Evolutionary conservation across 345 rosid genomes (phyloP).

Genomic region (Corymbia maculata): DNA sequence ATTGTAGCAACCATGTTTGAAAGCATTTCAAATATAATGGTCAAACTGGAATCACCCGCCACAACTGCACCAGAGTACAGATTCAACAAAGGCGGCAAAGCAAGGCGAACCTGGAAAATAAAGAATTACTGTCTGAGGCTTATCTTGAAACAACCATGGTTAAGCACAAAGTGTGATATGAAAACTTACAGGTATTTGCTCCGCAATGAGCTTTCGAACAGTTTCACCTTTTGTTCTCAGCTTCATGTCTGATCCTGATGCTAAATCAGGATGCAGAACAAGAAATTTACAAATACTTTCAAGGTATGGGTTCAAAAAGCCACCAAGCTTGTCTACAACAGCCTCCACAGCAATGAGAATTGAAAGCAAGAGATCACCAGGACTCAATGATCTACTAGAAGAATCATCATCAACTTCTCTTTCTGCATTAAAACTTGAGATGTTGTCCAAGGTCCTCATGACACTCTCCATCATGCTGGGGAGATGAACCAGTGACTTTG

Average conservation of each 20-base stretch:
- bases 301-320: constrained; percentile 84
- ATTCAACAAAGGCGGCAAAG: constrained; percentile 65
- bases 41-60: constrained; percentile 68
- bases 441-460: constrained; percentile 20
- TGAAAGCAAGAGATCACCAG: constrained; percentile 44
- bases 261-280: constrained; percentile 56
- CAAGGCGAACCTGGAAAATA: constrained; percentile 67
- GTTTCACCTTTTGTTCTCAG: constrained; percentile 60
- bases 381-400: not conserved
- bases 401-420: constrained; percentile 6
- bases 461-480: constrained; percentile 65
- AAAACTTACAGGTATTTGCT: constrained; percentile 73
- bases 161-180: not conserved
- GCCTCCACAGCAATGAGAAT: constrained; percentile 74
- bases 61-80: constrained; percentile 53
- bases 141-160: not conserved
- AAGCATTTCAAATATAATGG: constrained; percentile 69
- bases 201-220: constrained; percentile 52
- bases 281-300: constrained; percentile 52
- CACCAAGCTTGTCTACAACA: constrained; percentile 80
- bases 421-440: constrained; percentile 15
- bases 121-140: not conserved
- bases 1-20: constrained; percentile 46
- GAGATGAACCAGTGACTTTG: constrained; percentile 67
- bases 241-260: constrained; percentile 44